These are phyloP conservation scores for Amanita molliuscula DNA, from an alignment of 768 basidiomycete genomes.

Conservation along the genomic window DNA sequence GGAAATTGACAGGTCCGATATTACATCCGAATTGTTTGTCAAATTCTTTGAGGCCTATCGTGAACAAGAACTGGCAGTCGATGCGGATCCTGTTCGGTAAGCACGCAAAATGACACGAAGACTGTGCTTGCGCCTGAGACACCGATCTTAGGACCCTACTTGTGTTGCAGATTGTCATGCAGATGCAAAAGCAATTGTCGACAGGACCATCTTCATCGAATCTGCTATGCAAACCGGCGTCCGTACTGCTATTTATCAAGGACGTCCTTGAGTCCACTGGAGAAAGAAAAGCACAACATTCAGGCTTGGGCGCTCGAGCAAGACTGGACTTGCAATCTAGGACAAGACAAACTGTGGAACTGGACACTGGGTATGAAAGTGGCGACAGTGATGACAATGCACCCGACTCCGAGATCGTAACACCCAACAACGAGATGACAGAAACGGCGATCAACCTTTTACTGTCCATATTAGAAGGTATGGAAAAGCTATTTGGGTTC, in stretches of 20 bases:
- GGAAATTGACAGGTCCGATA: conserved; percentile 52
- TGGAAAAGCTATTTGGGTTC: conserved; percentile 3
- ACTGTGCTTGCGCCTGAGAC: neutral
- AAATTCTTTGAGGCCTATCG: conserved; percentile 63
- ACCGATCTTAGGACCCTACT: conserved; percentile 43
- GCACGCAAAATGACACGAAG: conserved; percentile 25
- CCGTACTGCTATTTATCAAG: conserved; percentile 76
- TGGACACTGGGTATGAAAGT: conserved; percentile 32
- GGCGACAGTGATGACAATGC: conserved; percentile 51
- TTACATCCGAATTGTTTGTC: conserved; percentile 68
- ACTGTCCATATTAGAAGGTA: conserved; percentile 83
- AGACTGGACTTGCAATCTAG: neutral
- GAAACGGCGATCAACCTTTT: conserved; percentile 74
- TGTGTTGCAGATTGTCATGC: conserved; percentile 71
- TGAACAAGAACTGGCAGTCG: conserved; percentile 23
- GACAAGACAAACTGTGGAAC: conserved; percentile 15
- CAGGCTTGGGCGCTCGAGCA: conserved; percentile 16
- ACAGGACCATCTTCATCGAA: conserved; percentile 41
- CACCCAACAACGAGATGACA: conserved; percentile 52
- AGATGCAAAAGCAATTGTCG: conserved; percentile 66
- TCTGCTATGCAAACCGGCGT: conserved; percentile 52
- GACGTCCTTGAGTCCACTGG: conserved; percentile 52
- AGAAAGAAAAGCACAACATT: conserved; percentile 7
- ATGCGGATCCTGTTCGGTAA: conserved; percentile 45
- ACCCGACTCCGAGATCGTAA: conserved; percentile 25